Evolutionary conservation across 164 flowering plant genomes (phyloP).

Genomic region (Berberis thunbergii): DNA sequence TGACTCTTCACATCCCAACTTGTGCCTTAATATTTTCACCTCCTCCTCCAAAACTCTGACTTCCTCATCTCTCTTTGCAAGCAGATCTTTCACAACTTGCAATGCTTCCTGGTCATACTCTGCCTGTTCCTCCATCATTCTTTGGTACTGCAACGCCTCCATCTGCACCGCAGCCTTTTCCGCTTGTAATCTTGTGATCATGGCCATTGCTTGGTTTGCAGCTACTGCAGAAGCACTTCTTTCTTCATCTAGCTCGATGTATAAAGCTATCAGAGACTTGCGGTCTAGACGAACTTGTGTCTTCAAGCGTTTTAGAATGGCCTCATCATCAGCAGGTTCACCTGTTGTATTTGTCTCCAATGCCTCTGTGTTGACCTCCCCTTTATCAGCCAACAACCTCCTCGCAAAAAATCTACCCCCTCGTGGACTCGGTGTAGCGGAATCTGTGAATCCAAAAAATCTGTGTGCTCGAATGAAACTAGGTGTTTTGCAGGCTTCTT

Average conservation of each 20-base stretch:
- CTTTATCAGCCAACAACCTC: conserved; percentile 34
- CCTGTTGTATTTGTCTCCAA: conserved; percentile 19
- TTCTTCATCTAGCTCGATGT: conserved; percentile 78
- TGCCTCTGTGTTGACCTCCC: conserved; percentile 24
- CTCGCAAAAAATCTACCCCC: conserved; percentile 23
- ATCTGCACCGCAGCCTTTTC: conserved; percentile 81
- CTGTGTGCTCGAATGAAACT: conserved; percentile 28
- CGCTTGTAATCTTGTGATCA: conserved; percentile 80
- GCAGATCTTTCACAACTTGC: conserved; percentile 41
- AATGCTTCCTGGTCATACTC: conserved; percentile 77
- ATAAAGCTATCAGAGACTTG: conserved; percentile 43
- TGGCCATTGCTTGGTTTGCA: conserved; percentile 86
- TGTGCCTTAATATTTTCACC: conserved; percentile 34
- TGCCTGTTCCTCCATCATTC: conserved; percentile 95
- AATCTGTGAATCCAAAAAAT: conserved; percentile 47
- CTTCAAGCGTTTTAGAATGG: conserved; percentile 36
- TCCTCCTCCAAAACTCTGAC: conserved; percentile 48
- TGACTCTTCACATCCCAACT: conserved; percentile 14
- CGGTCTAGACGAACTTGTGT: conserved; percentile 47
- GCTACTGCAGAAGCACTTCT: conserved; percentile 77
- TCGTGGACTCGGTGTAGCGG: conserved; percentile 47
- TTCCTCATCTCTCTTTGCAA: conserved; percentile 52
- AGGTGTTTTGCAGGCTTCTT: conserved; percentile 37
- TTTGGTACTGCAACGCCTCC: conserved; percentile 88
- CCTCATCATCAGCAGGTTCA: conserved; percentile 34